Base-by-base conservation (phyloP, 345 rosid genomes). In the Dovyalis caffra region DNA sequence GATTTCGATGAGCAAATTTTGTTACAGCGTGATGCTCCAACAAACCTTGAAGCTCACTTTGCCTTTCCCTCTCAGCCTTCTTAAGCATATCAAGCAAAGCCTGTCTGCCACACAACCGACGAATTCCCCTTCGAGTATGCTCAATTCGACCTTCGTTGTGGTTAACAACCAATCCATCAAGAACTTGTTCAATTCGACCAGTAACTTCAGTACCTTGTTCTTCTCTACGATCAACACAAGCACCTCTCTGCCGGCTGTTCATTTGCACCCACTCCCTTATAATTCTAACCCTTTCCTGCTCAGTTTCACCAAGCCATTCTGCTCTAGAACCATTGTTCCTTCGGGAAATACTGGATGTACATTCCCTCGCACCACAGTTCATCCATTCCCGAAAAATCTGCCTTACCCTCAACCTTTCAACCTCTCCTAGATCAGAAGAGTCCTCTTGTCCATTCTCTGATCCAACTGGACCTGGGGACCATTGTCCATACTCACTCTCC, bases 221-320 rank as follows among this genome's bases (percentile, higher is more conserved):
- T 73, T 87, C 93, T 85, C 88, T 84, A 9, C 34, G 74, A 56
- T 88, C 88, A 81, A 79, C 74, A 77, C 82, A 68, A 83, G 84
- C 83, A 87, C 82, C 89, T 77, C 91, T 85, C 77, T 81, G 97
- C 75, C 81, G 89, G 68, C 79, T 88, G 81, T 88, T 91, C 88
- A 79, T 86, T 77, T 92, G 97, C 62, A 89, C 95, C 90, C 88
- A 86, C 85, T 91, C 95, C 85, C 99, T 90, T 82, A 90, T 87
- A 61, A 85, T 77, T 82, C 99, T 89, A 69, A 92, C 97, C 76
- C 99, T 91, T 86, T 86, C 97, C 85, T 92, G 99, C 78, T 95
- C 99, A 23, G 85, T 89, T 84, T 95, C 97, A 45, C 95, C 97
- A 60, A 92, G 91, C 94, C 95, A 89, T 62, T 88, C 94, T 10